These are phyloP conservation scores for Orbilia javanica DNA, from an alignment of 2,329 filamentous ascomycete genomes.

Conservation along the genomic window DNA sequence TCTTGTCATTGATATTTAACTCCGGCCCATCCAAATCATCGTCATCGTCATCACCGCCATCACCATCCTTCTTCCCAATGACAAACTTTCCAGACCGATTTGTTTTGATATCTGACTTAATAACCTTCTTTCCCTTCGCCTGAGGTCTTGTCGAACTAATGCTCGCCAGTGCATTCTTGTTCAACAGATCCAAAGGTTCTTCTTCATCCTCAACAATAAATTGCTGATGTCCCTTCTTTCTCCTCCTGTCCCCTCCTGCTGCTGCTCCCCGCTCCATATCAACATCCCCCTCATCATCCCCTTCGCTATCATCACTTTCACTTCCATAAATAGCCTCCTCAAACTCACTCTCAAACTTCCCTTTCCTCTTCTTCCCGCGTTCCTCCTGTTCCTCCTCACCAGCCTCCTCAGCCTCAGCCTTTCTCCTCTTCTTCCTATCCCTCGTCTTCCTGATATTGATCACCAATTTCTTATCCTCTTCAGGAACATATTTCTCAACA, in stretches of 20 bases:
- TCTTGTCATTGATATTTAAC: conserved; percentile 72
- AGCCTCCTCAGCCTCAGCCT: conserved; percentile 75
- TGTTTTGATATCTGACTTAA: conserved; percentile 73
- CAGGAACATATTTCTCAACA: conserved; percentile 84
- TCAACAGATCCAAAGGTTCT: conserved; percentile 93
- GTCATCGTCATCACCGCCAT: conserved; percentile 66
- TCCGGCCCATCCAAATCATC: conserved; percentile 71
- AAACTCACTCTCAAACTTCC: conserved; percentile 89
- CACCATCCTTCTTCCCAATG: conserved; percentile 72
- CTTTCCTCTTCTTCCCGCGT: conserved; percentile 67
- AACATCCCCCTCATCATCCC: conserved; percentile 73
- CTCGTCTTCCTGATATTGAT: conserved; percentile 95
- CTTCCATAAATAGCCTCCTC: conserved; percentile 95
- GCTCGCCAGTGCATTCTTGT: conserved; percentile 87
- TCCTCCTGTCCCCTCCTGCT: conserved; percentile 65
- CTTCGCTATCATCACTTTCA: conserved; percentile 67
- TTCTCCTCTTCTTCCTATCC: conserved; percentile 90
- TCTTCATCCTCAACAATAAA: conserved; percentile 96
- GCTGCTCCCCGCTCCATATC: conserved; percentile 71
- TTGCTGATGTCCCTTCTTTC: conserved; percentile 72
- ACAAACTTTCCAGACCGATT: conserved; percentile 86
- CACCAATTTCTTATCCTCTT: conserved; percentile 88
- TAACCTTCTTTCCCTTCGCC: conserved; percentile 69
- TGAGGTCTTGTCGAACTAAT: conserved; percentile 92
- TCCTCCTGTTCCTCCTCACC: conserved; percentile 71